These are phyloP conservation scores for Phytophthora vignae DNA, from an alignment of 352 stramenopile species.

Conservation along the genomic window DNA sequence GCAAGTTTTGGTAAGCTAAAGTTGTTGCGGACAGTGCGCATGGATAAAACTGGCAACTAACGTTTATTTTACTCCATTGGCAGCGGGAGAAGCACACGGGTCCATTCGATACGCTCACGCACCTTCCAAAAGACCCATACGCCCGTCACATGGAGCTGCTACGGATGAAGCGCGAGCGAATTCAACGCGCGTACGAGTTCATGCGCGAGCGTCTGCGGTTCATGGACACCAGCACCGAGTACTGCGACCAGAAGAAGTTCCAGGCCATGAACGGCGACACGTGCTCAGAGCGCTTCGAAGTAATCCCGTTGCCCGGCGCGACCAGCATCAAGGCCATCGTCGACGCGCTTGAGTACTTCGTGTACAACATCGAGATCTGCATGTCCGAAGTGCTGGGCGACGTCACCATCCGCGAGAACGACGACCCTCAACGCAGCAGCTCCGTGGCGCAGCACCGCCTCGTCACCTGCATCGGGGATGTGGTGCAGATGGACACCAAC, in stretches of 20 bases:
- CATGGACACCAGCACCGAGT: constrained; percentile 36
- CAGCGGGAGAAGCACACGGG: constrained; percentile 33
- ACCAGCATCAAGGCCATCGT: constrained; percentile 42
- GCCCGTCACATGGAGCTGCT: constrained; percentile 19
- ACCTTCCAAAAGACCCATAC: constrained; percentile 17
- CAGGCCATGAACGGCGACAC: constrained; percentile 42
- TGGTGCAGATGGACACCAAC: constrained; percentile 49
- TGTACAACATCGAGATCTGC: constrained; percentile 58
- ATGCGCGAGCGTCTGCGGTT: constrained; percentile 33
- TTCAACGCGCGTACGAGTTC: constrained; percentile 39
- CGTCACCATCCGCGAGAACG: constrained; percentile 59
- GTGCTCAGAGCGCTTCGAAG: constrained; percentile 47
- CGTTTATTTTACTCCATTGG: neutral
- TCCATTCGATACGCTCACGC: constrained; percentile 34
- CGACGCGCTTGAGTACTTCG: constrained; percentile 50
- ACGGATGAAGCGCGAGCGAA: constrained; percentile 34
- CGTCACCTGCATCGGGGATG: constrained; percentile 37
- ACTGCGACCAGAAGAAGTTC: constrained; percentile 51
- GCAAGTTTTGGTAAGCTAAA: constrained; percentile 18
- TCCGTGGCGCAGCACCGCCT: constrained; percentile 45
- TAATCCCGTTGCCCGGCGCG: constrained; percentile 45
- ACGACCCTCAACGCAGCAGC: constrained; percentile 38
- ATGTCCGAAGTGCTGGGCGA: constrained; percentile 51
- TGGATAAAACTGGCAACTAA: neutral
- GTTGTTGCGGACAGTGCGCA: neutral